Percentiles rank a stretch among this genome's conserved stretches.
These are phyloP conservation scores for Fusarium pseudonygamai DNA, from an alignment of 2,329 filamentous ascomycete species.

Conservation along the genomic window DNA sequence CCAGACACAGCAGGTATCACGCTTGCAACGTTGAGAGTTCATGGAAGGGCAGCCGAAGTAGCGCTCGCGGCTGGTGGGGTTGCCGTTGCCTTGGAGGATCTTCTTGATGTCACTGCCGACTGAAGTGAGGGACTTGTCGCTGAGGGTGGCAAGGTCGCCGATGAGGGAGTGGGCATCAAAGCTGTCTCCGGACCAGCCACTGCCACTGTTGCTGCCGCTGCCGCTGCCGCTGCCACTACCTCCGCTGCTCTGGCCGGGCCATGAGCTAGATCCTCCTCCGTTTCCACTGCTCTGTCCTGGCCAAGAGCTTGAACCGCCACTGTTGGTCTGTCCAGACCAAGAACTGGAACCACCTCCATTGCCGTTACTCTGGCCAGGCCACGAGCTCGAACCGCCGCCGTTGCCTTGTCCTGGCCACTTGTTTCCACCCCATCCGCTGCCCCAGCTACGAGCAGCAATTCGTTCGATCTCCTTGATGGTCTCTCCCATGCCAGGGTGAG, in stretches of 20 bases:
- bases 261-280: background rate
- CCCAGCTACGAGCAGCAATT: constrained; percentile 30
- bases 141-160: constrained; percentile 51
- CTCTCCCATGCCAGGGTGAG: constrained; percentile 37
- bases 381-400: background rate
- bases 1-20: constrained; percentile 58
- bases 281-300: background rate
- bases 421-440: constrained; percentile 13
- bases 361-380: background rate
- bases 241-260: background rate
- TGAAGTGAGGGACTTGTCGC: constrained; percentile 44
- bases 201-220: background rate
- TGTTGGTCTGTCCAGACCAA: background rate
- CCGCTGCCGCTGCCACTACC: background rate
- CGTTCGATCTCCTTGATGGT: constrained; percentile 37
- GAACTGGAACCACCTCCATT: background rate
- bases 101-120: constrained; percentile 51
- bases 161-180: constrained; percentile 45
- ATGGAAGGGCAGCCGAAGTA: constrained; percentile 40
- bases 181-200: constrained; percentile 19
- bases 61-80: constrained; percentile 40
- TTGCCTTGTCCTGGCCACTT: constrained; percentile 3
- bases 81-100: constrained; percentile 47
- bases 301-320: background rate
- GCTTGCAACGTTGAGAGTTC: constrained; percentile 42